Evolutionary conservation across 2,329 filamentous ascomycete genomes (phyloP), one percentile per base, ranked within the genome.

Genomic region (Cladophialophora bantiana): DNA sequence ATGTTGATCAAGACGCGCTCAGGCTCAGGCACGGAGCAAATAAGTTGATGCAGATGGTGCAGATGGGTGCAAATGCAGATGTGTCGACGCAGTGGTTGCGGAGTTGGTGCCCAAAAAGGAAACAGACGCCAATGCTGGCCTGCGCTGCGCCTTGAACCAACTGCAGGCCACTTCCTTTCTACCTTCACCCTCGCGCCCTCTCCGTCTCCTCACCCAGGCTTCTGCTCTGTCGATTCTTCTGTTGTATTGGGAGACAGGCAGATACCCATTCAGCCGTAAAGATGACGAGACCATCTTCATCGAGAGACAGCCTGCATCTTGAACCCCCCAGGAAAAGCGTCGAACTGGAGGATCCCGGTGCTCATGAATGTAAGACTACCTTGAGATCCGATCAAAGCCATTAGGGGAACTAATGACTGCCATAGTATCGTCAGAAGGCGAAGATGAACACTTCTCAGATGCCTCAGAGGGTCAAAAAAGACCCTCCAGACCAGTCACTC

Each of bases 361-460:
- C 85, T 71, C 83, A 83, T 74, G 84, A 86, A n/a, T 52, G 68
- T 70, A 66, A 65, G 68, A 52, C 52, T 31, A 54, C 64, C 52
- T 26, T 4, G 4, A 32, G 48, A 4, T 4, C 40, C 18, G 52
- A 31, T 45, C 40, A 31, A 35, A 13, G 9, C 36, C 32, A 54
- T 4, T 12, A 20, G 12, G 13, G 18, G n/a, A 31, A 74, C 71
- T 64, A 48, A 69, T 72, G 67, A 35, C 36, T 59, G 31, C 36
- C 13, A 50, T 38, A 75, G 77, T 79, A 75, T 81, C 76, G 55
- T 84, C 83, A 48, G 84, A 84, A 65, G 84, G 83, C 59, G 81
- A 86, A 57, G 88, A 89, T 68, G 88, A 89, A 68, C 85, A 89
- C 77, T 90, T 89, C 76, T 88, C 87, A 55, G 88, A 89, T 74